Conservation (phyloP, 352 stramenopile species). For the Phytophthora fragariae region DNA sequence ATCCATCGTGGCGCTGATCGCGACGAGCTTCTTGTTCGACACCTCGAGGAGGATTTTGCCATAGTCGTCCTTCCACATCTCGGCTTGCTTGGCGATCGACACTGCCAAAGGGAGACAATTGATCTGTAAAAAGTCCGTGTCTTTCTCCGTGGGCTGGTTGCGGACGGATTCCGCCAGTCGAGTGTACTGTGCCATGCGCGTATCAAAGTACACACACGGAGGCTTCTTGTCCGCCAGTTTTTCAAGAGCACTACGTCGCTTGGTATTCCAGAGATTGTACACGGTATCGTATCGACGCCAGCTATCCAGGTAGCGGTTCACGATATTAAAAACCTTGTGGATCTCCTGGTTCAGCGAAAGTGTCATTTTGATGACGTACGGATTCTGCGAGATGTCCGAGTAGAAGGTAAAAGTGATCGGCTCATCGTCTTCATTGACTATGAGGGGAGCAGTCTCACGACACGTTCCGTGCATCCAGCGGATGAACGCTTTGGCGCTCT, state of each 20-base stretch:
- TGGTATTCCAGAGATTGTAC: constrained; percentile 96
- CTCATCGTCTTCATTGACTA: constrained; percentile 94
- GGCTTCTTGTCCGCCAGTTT: constrained; percentile 93
- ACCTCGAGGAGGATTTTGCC: constrained; percentile 91
- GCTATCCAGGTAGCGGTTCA: constrained; percentile 94
- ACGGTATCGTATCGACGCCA: constrained; percentile 95
- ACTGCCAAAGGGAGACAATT: constrained; percentile 92
- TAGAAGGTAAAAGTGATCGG: constrained; percentile 95
- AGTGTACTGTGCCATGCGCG: constrained; percentile 92
- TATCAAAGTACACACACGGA: constrained; percentile 96
- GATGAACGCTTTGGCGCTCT: constrained; percentile 94
- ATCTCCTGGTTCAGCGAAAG: constrained; percentile 94
- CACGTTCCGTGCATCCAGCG: constrained; percentile 97
- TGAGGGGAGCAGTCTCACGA: constrained; percentile 87
- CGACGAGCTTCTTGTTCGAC: constrained; percentile 85
- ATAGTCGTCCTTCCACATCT: constrained; percentile 96
- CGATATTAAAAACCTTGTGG: constrained; percentile 94
- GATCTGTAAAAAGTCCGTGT: constrained; percentile 96
- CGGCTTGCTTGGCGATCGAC: constrained; percentile 91
- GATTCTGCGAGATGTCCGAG: constrained; percentile 95
- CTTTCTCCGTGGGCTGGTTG: constrained; percentile 91
- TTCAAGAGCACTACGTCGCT: constrained; percentile 89
- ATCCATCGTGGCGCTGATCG: constrained; percentile 78
- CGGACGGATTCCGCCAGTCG: constrained; percentile 89
- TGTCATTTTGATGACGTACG: constrained; percentile 96